Conservation (phyloP, 2,329 filamentous ascomycete species). For the Curvularia sp. region DNA sequence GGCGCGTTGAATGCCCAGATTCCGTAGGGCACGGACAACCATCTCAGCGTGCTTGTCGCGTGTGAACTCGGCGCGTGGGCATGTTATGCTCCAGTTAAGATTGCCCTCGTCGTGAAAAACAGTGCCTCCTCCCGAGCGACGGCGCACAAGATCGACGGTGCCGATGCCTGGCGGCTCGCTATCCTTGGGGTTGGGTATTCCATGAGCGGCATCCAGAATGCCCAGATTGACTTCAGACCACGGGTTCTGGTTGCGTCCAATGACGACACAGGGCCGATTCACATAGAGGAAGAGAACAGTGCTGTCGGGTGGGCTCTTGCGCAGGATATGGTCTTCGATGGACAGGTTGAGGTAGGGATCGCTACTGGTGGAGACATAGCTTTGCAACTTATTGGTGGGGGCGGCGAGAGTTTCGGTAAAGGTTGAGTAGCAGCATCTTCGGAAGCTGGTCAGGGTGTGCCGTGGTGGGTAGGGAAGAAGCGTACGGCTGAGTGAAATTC, state of each 20-base stretch:
- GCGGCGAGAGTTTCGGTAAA: constrained; percentile 43
- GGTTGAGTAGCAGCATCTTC: constrained; percentile 23
- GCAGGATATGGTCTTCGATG: constrained; percentile 88
- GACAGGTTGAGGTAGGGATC: constrained; percentile 92
- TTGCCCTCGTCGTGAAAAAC: constrained; percentile 96
- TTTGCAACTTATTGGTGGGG: constrained; percentile 51
- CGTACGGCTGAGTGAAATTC: background rate
- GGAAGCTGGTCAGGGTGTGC: constrained; percentile 1
- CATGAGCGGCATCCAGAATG: constrained; percentile 59
- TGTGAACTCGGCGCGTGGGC: constrained; percentile 76
- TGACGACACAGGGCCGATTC: constrained; percentile 85
- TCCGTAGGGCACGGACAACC: constrained; percentile 81
- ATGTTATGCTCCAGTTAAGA: constrained; percentile 93
- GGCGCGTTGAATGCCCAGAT: constrained; percentile 65
- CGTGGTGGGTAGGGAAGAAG: background rate
- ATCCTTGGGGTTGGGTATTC: constrained; percentile 28
- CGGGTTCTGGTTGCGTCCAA: constrained; percentile 97
- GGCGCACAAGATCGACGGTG: constrained; percentile 72
- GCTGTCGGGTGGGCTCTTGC: constrained; percentile 73
- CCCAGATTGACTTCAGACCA: constrained; percentile 88
- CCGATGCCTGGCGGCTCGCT: constrained; percentile 53
- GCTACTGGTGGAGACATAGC: constrained; percentile 60
- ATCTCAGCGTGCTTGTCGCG: constrained; percentile 89
- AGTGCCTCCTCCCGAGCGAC: constrained; percentile 86
- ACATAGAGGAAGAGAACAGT: constrained; percentile 85